These are phyloP conservation scores for Botryosphaeria agaves DNA, from an alignment of 2,329 filamentous ascomycete genomes.

Conservation along the genomic window DNA sequence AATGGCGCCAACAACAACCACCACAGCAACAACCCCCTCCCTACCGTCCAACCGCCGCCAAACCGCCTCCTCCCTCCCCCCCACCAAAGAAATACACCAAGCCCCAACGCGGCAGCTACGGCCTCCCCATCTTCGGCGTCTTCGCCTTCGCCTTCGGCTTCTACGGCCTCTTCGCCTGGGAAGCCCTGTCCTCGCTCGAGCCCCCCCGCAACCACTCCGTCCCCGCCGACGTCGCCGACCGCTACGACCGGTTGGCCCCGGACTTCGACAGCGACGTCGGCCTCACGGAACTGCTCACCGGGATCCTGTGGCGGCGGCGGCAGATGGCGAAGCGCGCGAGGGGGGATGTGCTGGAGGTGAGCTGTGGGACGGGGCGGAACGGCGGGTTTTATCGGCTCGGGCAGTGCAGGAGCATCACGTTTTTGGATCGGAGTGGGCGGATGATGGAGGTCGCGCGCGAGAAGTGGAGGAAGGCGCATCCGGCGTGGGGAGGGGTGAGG, in stretches of 20 bases:
- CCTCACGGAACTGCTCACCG: conserved; percentile 23
- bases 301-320: conserved; percentile 22
- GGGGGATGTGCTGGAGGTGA: conserved; percentile 31
- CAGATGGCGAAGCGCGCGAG: conserved; percentile 20
- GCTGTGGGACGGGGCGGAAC: conserved; percentile 32
- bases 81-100: neutral
- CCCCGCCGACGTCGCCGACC: conserved; percentile 23
- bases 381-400: conserved; percentile 24
- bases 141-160: conserved; percentile 21
- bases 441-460: conserved; percentile 31
- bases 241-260: conserved; percentile 27
- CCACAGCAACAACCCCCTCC: neutral
- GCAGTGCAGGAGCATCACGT: conserved; percentile 24
- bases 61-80: neutral
- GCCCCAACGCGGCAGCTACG: neutral
- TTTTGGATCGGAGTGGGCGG: conserved; percentile 27
- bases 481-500: conserved; percentile 9
- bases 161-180: conserved; percentile 20
- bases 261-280: conserved; percentile 30
- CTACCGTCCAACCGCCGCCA: neutral
- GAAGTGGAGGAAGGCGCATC: conserved; percentile 28
- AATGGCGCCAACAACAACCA: neutral
- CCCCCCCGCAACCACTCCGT: conserved; percentile 12
- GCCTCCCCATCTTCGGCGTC: conserved; percentile 11
- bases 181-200: conserved; percentile 12